These are phyloP conservation scores for Parachlorella kessleri DNA, from an alignment of 139 green algal species.

Conservation along the genomic window DNA sequence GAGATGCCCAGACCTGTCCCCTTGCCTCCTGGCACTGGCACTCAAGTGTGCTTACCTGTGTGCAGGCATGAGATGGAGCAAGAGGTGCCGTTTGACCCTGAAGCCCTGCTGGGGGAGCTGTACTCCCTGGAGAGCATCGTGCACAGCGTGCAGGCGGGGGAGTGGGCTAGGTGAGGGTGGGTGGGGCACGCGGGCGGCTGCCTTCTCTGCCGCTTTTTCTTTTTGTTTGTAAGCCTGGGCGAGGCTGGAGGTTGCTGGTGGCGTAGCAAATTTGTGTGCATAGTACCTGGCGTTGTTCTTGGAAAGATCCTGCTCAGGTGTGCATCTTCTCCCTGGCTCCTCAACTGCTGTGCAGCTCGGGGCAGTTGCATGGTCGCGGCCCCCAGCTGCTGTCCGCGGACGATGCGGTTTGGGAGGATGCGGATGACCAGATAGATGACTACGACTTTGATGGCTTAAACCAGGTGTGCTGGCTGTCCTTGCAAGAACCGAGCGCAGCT, in stretches of 20 bases:
- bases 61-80: background rate
- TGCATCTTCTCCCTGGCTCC: background rate
- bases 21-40: background rate
- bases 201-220: background rate
- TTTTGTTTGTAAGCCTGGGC: background rate
- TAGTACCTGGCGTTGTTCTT: no score
- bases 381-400: background rate
- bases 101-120: background rate
- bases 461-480: no score
- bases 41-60: no score
- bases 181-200: background rate
- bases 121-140: background rate
- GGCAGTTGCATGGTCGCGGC: background rate
- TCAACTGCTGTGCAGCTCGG: background rate
- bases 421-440: background rate
- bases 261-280: no score
- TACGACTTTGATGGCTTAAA: background rate
- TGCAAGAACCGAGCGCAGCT: no score
- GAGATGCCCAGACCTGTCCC: no score
- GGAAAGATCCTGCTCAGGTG: no score
- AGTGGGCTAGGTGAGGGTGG: background rate
- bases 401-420: background rate
- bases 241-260: background rate
- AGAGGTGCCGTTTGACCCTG: background rate
- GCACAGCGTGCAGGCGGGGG: background rate